These are phyloP conservation scores for Blumeria graminis DNA, from an alignment of 2,329 filamentous ascomycete genomes.

Conservation along the genomic window DNA sequence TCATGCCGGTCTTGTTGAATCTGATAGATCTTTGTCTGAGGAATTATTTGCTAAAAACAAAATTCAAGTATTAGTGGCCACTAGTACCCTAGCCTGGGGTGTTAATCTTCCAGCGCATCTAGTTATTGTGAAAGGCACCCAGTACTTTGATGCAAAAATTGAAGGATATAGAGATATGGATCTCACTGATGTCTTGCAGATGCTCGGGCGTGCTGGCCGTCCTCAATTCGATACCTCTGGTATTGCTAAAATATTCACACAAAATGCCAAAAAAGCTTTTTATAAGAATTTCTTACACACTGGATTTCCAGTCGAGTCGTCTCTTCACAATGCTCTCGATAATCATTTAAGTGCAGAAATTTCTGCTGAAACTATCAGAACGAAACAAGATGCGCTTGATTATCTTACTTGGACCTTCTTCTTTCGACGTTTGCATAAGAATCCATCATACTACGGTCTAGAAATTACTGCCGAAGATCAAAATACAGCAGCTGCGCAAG, in stretches of 20 bases:
- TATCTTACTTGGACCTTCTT: conserved; percentile 99
- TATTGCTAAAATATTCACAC: conserved; percentile 90
- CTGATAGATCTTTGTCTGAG: conserved; percentile 73
- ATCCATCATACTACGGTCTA: conserved; percentile 90
- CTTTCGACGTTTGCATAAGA: conserved; percentile 91
- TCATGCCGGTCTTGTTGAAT: conserved; percentile 89
- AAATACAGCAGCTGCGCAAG: conserved; percentile 64
- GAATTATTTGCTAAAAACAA: conserved; percentile 95
- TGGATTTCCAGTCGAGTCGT: conserved; percentile 91
- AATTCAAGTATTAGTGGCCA: conserved; percentile 89
- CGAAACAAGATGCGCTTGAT: conserved; percentile 90
- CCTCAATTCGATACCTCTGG: conserved; percentile 93
- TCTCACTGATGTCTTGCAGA: conserved; percentile 88
- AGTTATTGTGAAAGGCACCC: conserved; percentile 92
- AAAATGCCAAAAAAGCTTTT: conserved; percentile 94
- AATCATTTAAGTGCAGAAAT: conserved; percentile 93
- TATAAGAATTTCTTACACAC: conserved; percentile 99
- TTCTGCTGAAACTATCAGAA: conserved; percentile 73
- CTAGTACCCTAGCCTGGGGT: conserved; percentile 91
- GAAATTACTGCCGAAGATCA: conserved; percentile 85
- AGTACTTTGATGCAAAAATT: conserved; percentile 93
- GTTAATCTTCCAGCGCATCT: conserved; percentile 93
- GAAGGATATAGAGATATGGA: conserved; percentile 99
- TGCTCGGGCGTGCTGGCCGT: conserved; percentile 84
- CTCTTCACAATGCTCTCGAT: conserved; percentile 83